Evolutionary conservation across 345 rosid species (phyloP), one percentile per base, ranked within the genome.

Genomic region (Aquilaria yunnanensis): DNA sequence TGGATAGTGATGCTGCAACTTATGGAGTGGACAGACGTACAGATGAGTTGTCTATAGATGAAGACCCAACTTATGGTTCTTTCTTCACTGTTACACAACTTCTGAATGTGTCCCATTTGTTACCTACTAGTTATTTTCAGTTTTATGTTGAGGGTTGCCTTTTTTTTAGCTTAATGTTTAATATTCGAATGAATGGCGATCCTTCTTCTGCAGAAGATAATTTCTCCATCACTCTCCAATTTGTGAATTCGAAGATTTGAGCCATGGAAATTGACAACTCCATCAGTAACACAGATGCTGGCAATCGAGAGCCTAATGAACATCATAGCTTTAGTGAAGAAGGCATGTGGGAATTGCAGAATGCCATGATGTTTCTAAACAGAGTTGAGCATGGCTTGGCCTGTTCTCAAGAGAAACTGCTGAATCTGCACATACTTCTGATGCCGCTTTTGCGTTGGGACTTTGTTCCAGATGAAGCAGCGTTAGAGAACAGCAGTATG

Each of bases 381-480:
- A 63, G 60, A 62, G 72, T 84, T 32, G 88, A 82, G 59, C 55
- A 81, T 67, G 85, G 81, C 72, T 74, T 88, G 70, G 79, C 75
- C 33, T 70, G 41, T 67, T 75, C 85, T 46, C 52, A 82, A 47
- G 88, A 88, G 77, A 90, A 88, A 56, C 79, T 90, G 62, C 67
- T 80, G 54, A 86, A 82, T 23, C 72, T 94, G 64, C 92, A 90
- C 51, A 78, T 80, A 62, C 84, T 90, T 41, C 74, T 86, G 59
- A 83, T 88, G 92, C 88, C 85, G 30, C 86, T 90, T 23, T 76
- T 88, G 80, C 86, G 90, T 56, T 67, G 76, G 83, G 86, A 83
- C 50, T 74, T 71, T 54, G 89, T 80, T 66, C 81, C 80, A 51
- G 85, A 80, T 63, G 74, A 69, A 16, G 78, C 75, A 73, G 75